Conservation (phyloP, 345 rosid species). For the Leavenworthia alabamica region DNA sequence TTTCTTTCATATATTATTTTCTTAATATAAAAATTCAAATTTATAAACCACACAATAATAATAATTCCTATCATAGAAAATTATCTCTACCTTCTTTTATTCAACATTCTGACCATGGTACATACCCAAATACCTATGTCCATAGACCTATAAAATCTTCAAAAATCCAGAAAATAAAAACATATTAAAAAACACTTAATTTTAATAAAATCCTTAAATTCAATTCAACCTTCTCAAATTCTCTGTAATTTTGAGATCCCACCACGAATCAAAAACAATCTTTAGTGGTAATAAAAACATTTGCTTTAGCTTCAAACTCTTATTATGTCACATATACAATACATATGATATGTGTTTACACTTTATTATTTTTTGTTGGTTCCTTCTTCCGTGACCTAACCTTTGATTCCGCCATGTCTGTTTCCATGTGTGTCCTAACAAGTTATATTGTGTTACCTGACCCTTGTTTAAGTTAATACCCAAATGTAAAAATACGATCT, state of each 20-base stretch:
- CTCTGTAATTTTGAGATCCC: constrained; percentile 20
- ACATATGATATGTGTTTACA: constrained; percentile 7
- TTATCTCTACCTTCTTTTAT: not conserved
- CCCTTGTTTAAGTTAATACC: not conserved
- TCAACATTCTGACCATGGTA: constrained; percentile 32
- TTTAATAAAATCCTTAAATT: constrained; percentile 3
- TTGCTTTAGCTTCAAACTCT: constrained; percentile 15
- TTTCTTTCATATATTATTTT: not conserved
- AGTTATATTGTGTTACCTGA: constrained; percentile 35
- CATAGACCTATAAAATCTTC: constrained; percentile 11
- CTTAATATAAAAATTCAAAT: not conserved
- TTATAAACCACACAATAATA: constrained; percentile 19
- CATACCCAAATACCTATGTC: constrained; percentile 33
- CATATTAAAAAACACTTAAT: not conserved
- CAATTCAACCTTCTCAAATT: not conserved
- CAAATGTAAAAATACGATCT: constrained; percentile 11
- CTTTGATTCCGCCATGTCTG: constrained; percentile 38
- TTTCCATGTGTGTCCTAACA: constrained; percentile 30
- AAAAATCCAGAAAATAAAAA: constrained; percentile 13
- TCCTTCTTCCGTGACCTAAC: constrained; percentile 36
- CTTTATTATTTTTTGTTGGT: constrained; percentile 17
- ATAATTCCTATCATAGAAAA: constrained; percentile 18
- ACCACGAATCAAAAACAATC: constrained; percentile 24
- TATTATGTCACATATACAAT: constrained; percentile 22
- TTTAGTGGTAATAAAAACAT: constrained; percentile 6